These are phyloP conservation scores for Aspergillus diversus DNA, from an alignment of 495 filamentous ascomycete genomes.

Conservation along the genomic window DNA sequence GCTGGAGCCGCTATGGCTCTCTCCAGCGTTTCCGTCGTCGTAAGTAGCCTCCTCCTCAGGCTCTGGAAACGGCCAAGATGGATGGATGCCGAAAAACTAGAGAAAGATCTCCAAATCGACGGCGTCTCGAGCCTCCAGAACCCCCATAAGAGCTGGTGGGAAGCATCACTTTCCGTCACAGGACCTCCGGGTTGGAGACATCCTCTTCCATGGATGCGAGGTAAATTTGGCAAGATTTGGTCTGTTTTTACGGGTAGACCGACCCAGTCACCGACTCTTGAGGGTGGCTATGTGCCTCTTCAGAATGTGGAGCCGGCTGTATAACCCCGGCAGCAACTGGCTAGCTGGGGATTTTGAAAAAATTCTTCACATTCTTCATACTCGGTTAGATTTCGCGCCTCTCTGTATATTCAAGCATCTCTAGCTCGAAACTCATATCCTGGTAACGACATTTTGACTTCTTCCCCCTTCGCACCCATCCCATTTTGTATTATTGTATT, in stretches of 20 bases:
- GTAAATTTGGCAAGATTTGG: conserved; percentile 29
- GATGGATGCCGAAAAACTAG: conserved; percentile 78
- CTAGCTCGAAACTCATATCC: too few relatives aligned
- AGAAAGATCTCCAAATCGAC: conserved; percentile 45
- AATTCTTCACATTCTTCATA: not conserved
- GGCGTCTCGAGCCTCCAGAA: conserved; percentile 13
- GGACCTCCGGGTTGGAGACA: conserved; percentile 22
- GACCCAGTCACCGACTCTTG: conserved; percentile 25
- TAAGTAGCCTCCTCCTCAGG: conserved; percentile 79
- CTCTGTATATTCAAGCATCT: too few relatives aligned
- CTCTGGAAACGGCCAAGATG: conserved; percentile 85
- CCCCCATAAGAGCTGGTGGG: conserved; percentile 39
- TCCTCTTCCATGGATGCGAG: conserved; percentile 26
- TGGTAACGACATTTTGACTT: not conserved
- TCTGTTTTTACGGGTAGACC: conserved; percentile 34
- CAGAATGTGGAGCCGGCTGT: conserved; percentile 47
- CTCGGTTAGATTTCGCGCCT: too few relatives aligned
- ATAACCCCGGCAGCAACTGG: conserved; percentile 15
- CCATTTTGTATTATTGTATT: not conserved
- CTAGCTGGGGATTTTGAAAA: too few relatives aligned
- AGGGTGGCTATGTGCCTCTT: conserved; percentile 50
- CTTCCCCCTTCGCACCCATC: not conserved
- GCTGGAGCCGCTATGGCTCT: conserved; percentile 94
- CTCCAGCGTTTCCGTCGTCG: conserved; percentile 87
- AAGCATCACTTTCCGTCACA: conserved; percentile 30